A percentile compares a stretch with the other conserved stretches of the same genome.
Evolutionary conservation across 192 early-diverging fungal genomes (phyloP).

Genomic region (Podila minutissima): DNA sequence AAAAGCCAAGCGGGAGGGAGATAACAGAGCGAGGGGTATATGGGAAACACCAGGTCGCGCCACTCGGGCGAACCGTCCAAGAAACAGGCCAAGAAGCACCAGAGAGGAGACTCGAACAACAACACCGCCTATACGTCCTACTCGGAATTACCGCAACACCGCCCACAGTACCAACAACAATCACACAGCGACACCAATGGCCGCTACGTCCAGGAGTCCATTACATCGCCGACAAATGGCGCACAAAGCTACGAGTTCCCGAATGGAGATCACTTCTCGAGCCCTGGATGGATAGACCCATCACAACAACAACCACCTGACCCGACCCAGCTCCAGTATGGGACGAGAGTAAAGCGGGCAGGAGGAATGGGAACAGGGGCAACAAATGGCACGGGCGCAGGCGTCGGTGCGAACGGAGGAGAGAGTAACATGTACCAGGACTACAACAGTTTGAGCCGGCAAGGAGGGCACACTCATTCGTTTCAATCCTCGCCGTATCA

Average conservation of each 20-base stretch:
- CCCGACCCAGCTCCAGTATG: slow-evolving; percentile 30
- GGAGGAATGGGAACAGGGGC: background rate
- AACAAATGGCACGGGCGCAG: background rate
- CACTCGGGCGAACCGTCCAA: slow-evolving; percentile 13
- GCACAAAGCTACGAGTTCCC: slow-evolving; percentile 1
- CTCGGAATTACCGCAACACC: background rate
- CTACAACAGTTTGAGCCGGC: background rate
- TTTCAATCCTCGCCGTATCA: background rate
- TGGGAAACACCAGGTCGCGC: slow-evolving; percentile 48
- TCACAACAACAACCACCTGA: slow-evolving; percentile 11
- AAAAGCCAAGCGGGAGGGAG: background rate
- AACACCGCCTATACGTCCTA: background rate
- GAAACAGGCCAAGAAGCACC: slow-evolving; percentile 15
- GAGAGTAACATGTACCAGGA: background rate
- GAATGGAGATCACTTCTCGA: slow-evolving; percentile 16
- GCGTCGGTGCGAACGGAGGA: background rate
- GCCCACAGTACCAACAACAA: background rate
- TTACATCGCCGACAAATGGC: background rate
- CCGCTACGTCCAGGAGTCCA: slow-evolving; percentile 27
- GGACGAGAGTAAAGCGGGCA: slow-evolving; percentile 22
- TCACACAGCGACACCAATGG: slow-evolving; percentile 19
- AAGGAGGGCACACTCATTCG: background rate
- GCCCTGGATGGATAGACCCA: slow-evolving; percentile 21
- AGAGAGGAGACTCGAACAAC: background rate
- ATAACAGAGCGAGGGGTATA: background rate